Conservation (phyloP, 495 filamentous ascomycete species). For the Talaromyces stipitatus region DNA sequence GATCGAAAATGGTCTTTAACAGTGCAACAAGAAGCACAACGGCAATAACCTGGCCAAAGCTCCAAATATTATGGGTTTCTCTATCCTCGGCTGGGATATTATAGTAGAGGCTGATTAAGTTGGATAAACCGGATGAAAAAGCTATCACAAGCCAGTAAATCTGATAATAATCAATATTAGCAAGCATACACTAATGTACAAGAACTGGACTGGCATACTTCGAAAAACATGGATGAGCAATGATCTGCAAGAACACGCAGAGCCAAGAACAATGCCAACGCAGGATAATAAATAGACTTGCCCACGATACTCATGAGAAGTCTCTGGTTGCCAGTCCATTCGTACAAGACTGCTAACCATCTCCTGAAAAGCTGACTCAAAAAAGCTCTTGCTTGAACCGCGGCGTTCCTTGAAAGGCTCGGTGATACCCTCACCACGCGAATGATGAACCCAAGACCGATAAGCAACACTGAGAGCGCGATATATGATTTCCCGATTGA, state of each 20-base stretch:
- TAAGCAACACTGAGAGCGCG: background rate
- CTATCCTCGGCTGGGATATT: background rate
- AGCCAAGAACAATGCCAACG: background rate
- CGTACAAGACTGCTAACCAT: background rate
- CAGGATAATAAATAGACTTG: background rate
- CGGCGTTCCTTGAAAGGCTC: background rate
- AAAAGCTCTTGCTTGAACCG: background rate
- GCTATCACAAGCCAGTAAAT: background rate
- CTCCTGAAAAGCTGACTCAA: background rate
- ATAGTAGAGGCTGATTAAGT: background rate
- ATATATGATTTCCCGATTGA: background rate
- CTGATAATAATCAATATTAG: background rate
- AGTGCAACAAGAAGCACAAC: background rate
- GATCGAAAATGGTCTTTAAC: background rate
- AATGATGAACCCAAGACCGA: background rate
- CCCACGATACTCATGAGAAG: background rate
- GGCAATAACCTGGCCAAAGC: background rate
- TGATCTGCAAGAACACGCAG: background rate
- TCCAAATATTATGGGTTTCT: background rate
- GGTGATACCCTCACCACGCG: background rate
- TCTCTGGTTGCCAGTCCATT: background rate
- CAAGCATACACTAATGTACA: background rate
- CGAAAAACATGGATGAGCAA: background rate
- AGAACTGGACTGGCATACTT: background rate
- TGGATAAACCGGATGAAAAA: background rate